Evolutionary conservation across 495 filamentous ascomycete genomes (phyloP).

Genomic region (Lasiosphaeria ovina): DNA sequence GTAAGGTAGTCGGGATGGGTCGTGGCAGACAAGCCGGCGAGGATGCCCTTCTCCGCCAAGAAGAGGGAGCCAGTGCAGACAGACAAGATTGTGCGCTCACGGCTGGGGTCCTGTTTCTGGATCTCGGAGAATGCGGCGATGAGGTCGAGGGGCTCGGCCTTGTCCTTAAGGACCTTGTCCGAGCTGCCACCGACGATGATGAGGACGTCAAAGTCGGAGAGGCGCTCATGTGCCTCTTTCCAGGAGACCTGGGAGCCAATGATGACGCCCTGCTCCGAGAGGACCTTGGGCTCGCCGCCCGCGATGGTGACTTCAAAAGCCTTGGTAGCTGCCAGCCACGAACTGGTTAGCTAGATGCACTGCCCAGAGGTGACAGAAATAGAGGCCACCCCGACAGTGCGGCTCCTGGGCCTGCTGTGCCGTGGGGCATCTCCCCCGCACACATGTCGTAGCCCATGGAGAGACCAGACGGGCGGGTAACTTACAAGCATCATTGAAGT

Average conservation of each 20-base stretch:
- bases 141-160: conserved; percentile 59
- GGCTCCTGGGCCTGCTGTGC: no score
- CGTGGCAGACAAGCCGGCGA: conserved; percentile 70
- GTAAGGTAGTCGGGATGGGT: conserved; percentile 63
- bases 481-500: conserved; percentile 61
- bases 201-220: conserved; percentile 69
- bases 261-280: conserved; percentile 71
- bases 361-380: neutral
- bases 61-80: conserved; percentile 74
- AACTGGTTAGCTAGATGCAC: conserved; percentile 18
- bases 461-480: neutral
- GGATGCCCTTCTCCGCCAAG: conserved; percentile 67
- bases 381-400: neutral
- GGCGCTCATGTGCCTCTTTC: conserved; percentile 61
- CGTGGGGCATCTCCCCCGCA: no score
- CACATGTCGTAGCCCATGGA: no score
- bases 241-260: conserved; percentile 68
- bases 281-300: conserved; percentile 51
- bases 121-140: conserved; percentile 66
- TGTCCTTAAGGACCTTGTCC: conserved; percentile 53
- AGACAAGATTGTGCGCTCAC: conserved; percentile 71
- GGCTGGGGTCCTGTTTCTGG: conserved; percentile 62
- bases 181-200: conserved; percentile 63
- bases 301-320: conserved; percentile 70
- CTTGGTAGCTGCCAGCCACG: conserved; percentile 44